A percentile compares a stretch with the other conserved stretches of the same genome.
Evolutionary conservation across 2,329 filamentous ascomycete species (phyloP).

Genomic region (Ceratocystiopsis sp.): DNA sequence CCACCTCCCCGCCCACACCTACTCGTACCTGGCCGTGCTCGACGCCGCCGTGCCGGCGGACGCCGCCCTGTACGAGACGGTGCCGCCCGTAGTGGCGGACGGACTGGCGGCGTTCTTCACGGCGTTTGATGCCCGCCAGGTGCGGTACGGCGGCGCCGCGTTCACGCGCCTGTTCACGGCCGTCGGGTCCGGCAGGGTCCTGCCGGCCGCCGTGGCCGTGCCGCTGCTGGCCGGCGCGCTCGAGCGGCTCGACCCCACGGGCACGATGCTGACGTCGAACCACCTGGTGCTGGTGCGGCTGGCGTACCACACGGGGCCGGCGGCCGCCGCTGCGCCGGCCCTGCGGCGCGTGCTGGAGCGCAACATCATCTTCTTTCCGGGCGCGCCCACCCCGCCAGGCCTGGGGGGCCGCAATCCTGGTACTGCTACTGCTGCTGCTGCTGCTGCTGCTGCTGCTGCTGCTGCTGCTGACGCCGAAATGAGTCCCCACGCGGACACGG

Average conservation of each 20-base stretch:
- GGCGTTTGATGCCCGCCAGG: conserved; percentile 32
- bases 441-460: too few relatives aligned
- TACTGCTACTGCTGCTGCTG: too few relatives aligned
- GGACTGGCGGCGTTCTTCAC: conserved; percentile 27
- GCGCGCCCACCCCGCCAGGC: conserved; percentile 16
- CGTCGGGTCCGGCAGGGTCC: conserved; percentile 21
- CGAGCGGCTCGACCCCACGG: conserved; percentile 47
- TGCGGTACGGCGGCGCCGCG: conserved; percentile 29
- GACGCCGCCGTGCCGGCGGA: conserved; percentile 18
- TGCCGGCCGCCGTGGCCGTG: conserved; percentile 28
- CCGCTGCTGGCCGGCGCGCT: conserved; percentile 35
- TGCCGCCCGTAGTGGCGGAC: conserved; percentile 21
- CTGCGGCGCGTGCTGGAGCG: conserved; percentile 50
- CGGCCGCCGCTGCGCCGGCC: conserved; percentile 39
- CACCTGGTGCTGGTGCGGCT: conserved; percentile 10
- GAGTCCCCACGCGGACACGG: too few relatives aligned
- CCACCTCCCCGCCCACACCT: conserved; percentile 30
- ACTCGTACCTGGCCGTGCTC: conserved; percentile 33
- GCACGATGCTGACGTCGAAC: conserved; percentile 11
- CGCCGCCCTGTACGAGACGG: conserved; percentile 12
- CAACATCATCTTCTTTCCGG: conserved; percentile 48
- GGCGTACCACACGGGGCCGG: conserved; percentile 37
- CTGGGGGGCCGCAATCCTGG: background rate
- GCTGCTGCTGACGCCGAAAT: too few relatives aligned
- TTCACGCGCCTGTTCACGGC: conserved; percentile 28